Percentiles rank a stretch among this genome's conserved stretches.
phyloP scores from a whole-genome alignment of 1,284 basidiomycete genomes.

The Microstroma glucosiphilum region DNA sequence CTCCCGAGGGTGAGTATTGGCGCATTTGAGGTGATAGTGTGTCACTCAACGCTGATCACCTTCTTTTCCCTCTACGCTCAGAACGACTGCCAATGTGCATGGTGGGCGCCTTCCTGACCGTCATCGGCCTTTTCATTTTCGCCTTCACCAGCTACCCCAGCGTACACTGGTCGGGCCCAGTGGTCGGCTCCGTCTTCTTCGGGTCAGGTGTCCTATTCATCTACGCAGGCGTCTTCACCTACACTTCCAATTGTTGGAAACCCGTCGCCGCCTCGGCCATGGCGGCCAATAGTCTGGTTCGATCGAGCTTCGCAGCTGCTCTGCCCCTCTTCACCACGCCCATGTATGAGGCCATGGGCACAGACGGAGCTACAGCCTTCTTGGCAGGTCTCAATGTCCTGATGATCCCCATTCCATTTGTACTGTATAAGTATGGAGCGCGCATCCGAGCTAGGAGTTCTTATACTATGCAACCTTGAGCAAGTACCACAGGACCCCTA shows the following conservation, averaged over 20 bases:
- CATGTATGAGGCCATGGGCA: constrained; percentile 16
- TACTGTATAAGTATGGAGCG: constrained; percentile 20
- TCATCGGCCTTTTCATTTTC: constrained; percentile 18
- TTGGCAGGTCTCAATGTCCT: constrained; percentile 19
- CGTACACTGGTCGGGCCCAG: constrained; percentile 20
- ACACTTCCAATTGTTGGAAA: constrained; percentile 9
- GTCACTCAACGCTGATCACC: too few species aligned
- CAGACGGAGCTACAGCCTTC: constrained; percentile 17
- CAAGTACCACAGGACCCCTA: too few species aligned
- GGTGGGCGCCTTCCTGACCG: constrained; percentile 58
- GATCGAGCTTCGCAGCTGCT: constrained; percentile 12
- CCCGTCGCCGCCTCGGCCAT: constrained; percentile 27
- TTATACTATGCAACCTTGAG: constrained; percentile 16
- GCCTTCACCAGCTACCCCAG: constrained; percentile 17
- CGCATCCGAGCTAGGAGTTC: constrained; percentile 13
- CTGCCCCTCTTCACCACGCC: constrained; percentile 22
- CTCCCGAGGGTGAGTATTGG: constrained; percentile 59
- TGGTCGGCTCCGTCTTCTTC: constrained; percentile 43
- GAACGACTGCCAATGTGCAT: constrained; percentile 53
- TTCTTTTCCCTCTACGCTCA: not conserved
- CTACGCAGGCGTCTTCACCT: constrained; percentile 20
- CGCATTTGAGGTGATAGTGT: not conserved
- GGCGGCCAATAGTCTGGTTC: constrained; percentile 13
- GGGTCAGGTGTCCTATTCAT: constrained; percentile 61
- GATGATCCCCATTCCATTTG: constrained; percentile 20